A percentile compares a stretch with the other conserved stretches of the same genome.
These are phyloP conservation scores for Ulota crispa DNA, from an alignment of 225 moss, liverwort and hornwort genomes.

Conservation along the genomic window DNA sequence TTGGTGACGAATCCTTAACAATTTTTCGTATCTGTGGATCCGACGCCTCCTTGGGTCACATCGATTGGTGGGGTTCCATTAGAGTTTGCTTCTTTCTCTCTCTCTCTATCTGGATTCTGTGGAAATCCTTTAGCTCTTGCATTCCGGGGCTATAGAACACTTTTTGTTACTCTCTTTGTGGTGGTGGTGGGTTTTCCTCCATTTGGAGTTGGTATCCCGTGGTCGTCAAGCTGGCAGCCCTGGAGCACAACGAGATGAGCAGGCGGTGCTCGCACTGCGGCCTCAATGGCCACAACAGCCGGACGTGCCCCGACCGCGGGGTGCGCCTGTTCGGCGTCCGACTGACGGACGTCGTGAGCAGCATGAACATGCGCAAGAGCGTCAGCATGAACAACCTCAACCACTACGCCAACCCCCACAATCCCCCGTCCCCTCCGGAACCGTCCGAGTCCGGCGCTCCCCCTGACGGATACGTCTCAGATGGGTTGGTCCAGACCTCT, in stretches of 20 bases:
- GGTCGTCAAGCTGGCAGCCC: slow-evolving; percentile 57
- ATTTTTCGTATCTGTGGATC: slow-evolving; percentile 11
- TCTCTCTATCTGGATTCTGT: no score
- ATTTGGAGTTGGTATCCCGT: not conserved
- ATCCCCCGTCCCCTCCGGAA: slow-evolving; percentile 81
- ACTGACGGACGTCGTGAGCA: slow-evolving; percentile 64
- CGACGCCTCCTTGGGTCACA: not conserved
- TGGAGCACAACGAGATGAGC: slow-evolving; percentile 96
- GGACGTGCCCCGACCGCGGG: slow-evolving; percentile 97
- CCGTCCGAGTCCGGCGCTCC: slow-evolving; percentile 84
- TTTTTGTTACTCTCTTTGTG: not conserved
- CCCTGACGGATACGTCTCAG: slow-evolving; percentile 93
- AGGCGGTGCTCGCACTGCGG: slow-evolving; percentile 99
- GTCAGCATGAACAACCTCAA: slow-evolving; percentile 93
- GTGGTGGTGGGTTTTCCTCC: no score
- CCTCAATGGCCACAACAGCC: slow-evolving; percentile 94
- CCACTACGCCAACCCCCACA: slow-evolving; percentile 75
- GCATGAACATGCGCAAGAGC: slow-evolving; percentile 89
- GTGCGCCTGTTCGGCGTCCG: slow-evolving; percentile 92
- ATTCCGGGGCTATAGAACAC: not conserved
- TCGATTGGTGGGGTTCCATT: not conserved
- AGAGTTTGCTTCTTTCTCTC: not conserved
- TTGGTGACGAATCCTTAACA: not conserved
- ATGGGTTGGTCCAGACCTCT: slow-evolving; percentile 93
- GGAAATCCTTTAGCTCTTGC: not conserved